Evolutionary conservation across 495 filamentous ascomycete genomes (phyloP).

Genomic region (Neurospora pannonica): DNA sequence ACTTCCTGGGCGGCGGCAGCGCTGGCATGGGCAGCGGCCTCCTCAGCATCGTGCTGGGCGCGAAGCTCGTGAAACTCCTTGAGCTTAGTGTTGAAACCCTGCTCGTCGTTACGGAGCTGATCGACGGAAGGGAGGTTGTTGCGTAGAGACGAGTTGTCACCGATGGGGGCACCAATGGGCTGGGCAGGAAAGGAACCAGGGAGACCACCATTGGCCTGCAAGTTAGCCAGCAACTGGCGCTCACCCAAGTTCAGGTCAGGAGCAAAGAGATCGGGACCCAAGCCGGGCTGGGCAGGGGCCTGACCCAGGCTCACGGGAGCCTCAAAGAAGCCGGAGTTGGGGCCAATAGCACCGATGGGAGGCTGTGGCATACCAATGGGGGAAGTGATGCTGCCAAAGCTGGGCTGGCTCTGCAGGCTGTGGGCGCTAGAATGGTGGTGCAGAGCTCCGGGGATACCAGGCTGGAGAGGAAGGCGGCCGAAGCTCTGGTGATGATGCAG

Average conservation of each 20-base stretch:
- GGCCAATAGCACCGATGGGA: constrained; percentile 50
- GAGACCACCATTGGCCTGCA: constrained; percentile 26
- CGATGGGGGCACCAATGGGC: constrained; percentile 17
- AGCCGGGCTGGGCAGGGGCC: constrained; percentile 9
- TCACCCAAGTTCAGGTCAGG: constrained; percentile 35
- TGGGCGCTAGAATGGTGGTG: constrained; percentile 93
- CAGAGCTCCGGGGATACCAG: constrained; percentile 57
- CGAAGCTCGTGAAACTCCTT: constrained; percentile 47
- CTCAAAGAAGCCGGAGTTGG: constrained; percentile 60
- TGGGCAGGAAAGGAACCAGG: constrained; percentile 26
- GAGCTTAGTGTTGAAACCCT: constrained; percentile 43
- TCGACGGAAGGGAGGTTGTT: constrained; percentile 31
- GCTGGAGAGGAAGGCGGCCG: constrained; percentile 51
- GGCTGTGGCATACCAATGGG: constrained; percentile 68
- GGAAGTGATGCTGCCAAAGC: constrained; percentile 86
- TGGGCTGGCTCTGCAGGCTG: constrained; percentile 91
- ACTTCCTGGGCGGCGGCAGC: constrained; percentile 3
- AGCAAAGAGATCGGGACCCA: constrained; percentile 36
- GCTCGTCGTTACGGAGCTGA: constrained; percentile 39
- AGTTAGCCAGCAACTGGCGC: constrained; percentile 30
- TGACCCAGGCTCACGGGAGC: constrained; percentile 23
- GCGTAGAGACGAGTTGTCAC: constrained; percentile 23
- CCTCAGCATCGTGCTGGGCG: constrained; percentile 46
- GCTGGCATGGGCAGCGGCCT: constrained; percentile 11
- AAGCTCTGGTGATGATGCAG: constrained; percentile 48